Base-by-base conservation (phyloP, 768 basidiomycete genomes). In the Lanmaoa pseudosensibilis region DNA sequence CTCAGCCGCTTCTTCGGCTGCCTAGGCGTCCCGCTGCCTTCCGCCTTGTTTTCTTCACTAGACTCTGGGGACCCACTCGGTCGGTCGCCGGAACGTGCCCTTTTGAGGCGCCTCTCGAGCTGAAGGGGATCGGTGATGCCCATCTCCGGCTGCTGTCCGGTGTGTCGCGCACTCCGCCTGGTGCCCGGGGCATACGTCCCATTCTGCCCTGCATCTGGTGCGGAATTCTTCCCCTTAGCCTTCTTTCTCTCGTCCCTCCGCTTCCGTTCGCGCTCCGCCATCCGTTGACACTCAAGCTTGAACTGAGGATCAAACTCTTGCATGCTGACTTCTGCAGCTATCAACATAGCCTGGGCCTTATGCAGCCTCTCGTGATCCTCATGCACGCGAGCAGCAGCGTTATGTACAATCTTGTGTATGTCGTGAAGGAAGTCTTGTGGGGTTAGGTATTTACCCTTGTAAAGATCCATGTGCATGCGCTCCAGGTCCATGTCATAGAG, bases 401-500 rank as follows among this genome's bases (percentile, higher is more conserved):
- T 90, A 65, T 90, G 84, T 19, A 92, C 85, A 59, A 93, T 92
- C 74, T 87, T 89, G 56, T 80, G 79, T 53, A 94, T 80, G 62
- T 93, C 90, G 45, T 86, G 83, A 9, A 98, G 80, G 77, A 99
- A 97, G 53, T 92, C 87, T 54, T 87, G 83, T 0, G 92, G 90
- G 0, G 92, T 93, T 30, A 92, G 83, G 69, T 98, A 99, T 39
- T 85, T 84, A 39, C 85, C 85, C 67, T 84, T 87, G 77, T 91
- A 93, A 21, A 99, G 78, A 52, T 91, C 86, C 23, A 79, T 76
- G 63, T 95, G 90, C 83, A 99, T 93, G 59, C 82, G 84, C 65
- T 98, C 97, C 37, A 98, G 78, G 69, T 98, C 94, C 80, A 98
- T 87, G 65, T 95, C 86, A 67, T 83, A 91, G 18, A 94, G 74